Base-by-base conservation (phyloP, 805 yeast species). In the Hanseniaspora nectarophila region DNA sequence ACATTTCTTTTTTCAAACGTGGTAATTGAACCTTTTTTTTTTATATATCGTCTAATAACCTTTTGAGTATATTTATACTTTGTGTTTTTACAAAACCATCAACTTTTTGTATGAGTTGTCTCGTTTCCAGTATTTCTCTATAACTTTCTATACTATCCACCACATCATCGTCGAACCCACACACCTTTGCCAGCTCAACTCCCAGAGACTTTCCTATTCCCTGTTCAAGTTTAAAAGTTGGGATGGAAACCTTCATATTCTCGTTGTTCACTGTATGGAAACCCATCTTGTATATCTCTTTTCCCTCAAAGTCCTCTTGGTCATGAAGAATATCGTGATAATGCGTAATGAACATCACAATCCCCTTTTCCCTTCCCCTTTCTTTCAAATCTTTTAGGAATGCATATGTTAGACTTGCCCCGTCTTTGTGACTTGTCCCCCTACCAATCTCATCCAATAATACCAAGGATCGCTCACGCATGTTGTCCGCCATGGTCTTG, bases 401-500 rank as follows among this genome's bases (percentile, higher is more conserved):
- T 0, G 94, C 70, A 61, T 79, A 76, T 0, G 95, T 95, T 29
- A 88, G 79, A 0, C 94, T 80, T 40, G 78, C 80, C 0, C 96
- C 97, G 64, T 89, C 96, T 48, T 68, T 65, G 0, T 88, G 79
- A 1, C 84, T 77, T 1, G 97, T 88, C 10, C 95, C 97, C 63
- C 98, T 77, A 3, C 99, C 99, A 43, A 92, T 76, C 65, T 92
- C 99, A 67, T 92, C 99, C 56, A 92, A 82, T 21, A 92, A 80
- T 47, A 92, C 80, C 54, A 92, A 73, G 6, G 96, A 87, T 4
- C 38, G 24, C 56, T 84, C 81, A 29, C 71, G 66, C 0, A 92
- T 81, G 7, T 85, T 77, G 55, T 84, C 80, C 54, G 92, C 71
- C 57, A 92, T 90, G 2, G 90, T 78, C 0, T 95, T 82, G 49